These are phyloP conservation scores for Taphrina confusa DNA, from an alignment of 1,139 yeast species.

Conservation along the genomic window DNA sequence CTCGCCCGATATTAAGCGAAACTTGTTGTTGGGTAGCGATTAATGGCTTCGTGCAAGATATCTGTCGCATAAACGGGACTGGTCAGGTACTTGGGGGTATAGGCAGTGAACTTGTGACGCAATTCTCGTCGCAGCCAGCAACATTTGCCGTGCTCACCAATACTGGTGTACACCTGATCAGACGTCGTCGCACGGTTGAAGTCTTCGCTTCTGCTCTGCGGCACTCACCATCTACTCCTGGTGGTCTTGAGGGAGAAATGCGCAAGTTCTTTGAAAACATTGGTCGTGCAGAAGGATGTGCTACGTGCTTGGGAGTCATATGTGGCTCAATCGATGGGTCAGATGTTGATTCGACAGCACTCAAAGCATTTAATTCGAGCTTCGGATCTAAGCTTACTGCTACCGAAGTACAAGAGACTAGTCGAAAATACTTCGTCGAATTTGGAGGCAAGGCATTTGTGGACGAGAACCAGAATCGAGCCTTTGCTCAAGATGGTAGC, in stretches of 20 bases:
- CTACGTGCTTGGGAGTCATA: conserved; percentile 79
- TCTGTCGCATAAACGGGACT: conserved; percentile 64
- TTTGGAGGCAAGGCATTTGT: conserved; percentile 55
- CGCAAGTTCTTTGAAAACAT: conserved; percentile 56
- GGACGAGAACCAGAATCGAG: conserved; percentile 45
- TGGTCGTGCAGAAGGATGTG: conserved; percentile 77
- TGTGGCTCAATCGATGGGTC: conserved; percentile 53
- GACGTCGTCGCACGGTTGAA: conserved; percentile 76
- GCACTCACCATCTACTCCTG: conserved; percentile 32
- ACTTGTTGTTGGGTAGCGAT: conserved; percentile 67
- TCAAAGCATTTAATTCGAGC: not conserved
- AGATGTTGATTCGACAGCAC: conserved; percentile 38
- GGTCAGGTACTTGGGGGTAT: conserved; percentile 77
- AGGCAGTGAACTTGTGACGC: conserved; percentile 81
- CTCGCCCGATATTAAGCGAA: conserved; percentile 62
- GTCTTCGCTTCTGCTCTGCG: conserved; percentile 41
- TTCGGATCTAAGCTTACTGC: conserved; percentile 21
- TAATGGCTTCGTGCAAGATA: conserved; percentile 68
- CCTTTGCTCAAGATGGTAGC: conserved; percentile 32
- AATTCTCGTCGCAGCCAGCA: conserved; percentile 59
- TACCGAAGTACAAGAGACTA: conserved; percentile 48
- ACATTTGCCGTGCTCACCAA: conserved; percentile 80
- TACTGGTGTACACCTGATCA: conserved; percentile 72
- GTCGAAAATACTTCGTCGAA: conserved; percentile 54
- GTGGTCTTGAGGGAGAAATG: conserved; percentile 38